Evolutionary conservation across 2,329 filamentous ascomycete genomes (phyloP).

Genomic region (Colletotrichum coccodes): DNA sequence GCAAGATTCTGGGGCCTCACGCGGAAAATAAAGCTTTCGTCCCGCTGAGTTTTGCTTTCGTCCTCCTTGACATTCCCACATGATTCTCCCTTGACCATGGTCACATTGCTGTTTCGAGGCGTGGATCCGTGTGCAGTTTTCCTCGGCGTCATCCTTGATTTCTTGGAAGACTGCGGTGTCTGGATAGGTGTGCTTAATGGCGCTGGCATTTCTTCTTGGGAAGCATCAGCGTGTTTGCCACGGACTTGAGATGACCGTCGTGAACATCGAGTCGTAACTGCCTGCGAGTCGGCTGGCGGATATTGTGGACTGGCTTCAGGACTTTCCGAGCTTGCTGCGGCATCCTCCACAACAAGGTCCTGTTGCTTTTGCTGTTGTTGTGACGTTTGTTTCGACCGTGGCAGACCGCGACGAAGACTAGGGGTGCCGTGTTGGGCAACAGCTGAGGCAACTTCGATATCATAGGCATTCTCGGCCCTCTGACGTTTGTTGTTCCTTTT

Average conservation of each 20-base stretch:
- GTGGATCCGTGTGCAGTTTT: not conserved
- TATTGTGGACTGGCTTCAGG: not conserved
- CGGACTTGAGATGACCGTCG: not conserved
- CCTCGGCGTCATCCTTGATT: not conserved
- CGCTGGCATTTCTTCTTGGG: not conserved
- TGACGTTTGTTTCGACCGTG: not conserved
- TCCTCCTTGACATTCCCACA: not conserved
- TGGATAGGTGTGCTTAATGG: slow-evolving; percentile 23
- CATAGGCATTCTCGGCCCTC: not conserved
- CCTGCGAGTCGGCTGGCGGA: not conserved
- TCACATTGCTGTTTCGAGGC: not conserved
- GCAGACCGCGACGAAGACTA: not conserved
- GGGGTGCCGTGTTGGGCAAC: not conserved
- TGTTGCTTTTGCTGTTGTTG: not conserved
- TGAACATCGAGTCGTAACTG: not conserved
- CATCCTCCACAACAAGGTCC: not conserved
- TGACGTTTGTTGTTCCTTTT: slow-evolving; percentile 43
- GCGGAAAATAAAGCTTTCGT: slow-evolving; percentile 46
- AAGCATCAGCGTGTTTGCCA: not conserved
- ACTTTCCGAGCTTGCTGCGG: not conserved
- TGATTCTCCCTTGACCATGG: not conserved
- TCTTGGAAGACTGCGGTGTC: slow-evolving; percentile 20
- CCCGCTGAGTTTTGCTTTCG: slow-evolving; percentile 41
- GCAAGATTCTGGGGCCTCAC: slow-evolving; percentile 24
- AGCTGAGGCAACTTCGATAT: not conserved